Base-by-base conservation (phyloP, 768 basidiomycete genomes). In the Termitomyces sp. region DNA sequence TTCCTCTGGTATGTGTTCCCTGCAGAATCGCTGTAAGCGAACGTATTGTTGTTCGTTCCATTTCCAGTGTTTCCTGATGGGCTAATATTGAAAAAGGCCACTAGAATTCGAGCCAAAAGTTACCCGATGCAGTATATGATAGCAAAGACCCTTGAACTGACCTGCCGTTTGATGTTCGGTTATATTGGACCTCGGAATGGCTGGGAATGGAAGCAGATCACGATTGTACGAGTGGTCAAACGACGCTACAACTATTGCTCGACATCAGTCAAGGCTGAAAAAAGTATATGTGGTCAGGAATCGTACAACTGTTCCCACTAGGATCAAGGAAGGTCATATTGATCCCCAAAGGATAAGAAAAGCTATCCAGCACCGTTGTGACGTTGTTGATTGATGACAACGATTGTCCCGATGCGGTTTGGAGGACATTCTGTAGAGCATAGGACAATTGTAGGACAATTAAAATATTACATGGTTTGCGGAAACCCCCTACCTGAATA, bases 171-270 rank as follows among this genome's bases (percentile, higher is more conserved):
- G 90, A 20, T 76, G 81, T 60, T 87, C 82, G n/a, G 69, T 62
- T 42, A 88, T 91, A 14, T 79, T 81, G 8, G 85, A 87, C n/a
- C 81, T 81, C 10, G 83, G 67, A 58, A 85, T 81, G 61, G 86
- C 83, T 0, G 89, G 87, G 46, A 79, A 77, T 5, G 89, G 88
- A 25, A 80, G 68, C 46, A 88, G 72, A n/a, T 76, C 74, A 12
- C 89, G 84, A 57, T 84, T 71, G 66, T 90, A 92, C 1, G 86
- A 86, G 67, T 91, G 91, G 64, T 92, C 87, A 62, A 92, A 82
- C 4, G 70, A 66, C 17, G 79, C 73, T 56, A 76, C 73, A 65
- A 82, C 86, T 89, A 55, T 31, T n/a, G 5, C n/a, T 32, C 17
- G 5, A 46, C 17, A 12, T 49, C 12, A 31, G 57, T 50, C 31